A percentile compares a stretch with the other conserved stretches of the same genome.
These are phyloP conservation scores for Curvularia lunata DNA, from an alignment of 2,329 filamentous ascomycete genomes.

Conservation along the genomic window DNA sequence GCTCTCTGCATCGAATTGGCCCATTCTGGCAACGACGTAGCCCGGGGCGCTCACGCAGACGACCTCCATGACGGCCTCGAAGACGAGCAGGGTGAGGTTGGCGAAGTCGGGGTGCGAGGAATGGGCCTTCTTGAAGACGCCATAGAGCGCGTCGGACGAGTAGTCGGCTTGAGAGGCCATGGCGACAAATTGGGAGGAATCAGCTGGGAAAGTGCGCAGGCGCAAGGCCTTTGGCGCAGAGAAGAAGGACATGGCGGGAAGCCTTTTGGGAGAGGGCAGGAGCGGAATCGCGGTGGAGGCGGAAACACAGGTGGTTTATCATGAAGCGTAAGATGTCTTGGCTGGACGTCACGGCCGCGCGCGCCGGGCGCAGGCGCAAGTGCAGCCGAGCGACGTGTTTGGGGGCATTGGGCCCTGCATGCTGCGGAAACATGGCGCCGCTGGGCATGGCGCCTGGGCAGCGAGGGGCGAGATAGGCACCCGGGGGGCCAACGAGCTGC, in stretches of 20 bases:
- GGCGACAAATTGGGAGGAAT: conserved; percentile 36
- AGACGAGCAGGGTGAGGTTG: conserved; percentile 80
- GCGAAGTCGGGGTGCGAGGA: conserved; percentile 67
- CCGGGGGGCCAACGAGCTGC: background rate
- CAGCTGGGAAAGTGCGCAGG: conserved; percentile 36
- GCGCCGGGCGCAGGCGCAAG: conserved; percentile 10
- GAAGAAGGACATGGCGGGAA: conserved; percentile 42
- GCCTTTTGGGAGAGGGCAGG: conserved; percentile 13
- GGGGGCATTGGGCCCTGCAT: background rate
- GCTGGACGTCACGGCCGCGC: conserved; percentile 18
- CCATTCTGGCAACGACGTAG: conserved; percentile 86
- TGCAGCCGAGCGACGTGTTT: background rate
- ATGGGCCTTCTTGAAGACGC: conserved; percentile 47
- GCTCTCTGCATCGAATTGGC: conserved; percentile 93
- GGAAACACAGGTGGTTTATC: conserved; percentile 17
- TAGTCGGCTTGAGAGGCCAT: conserved; percentile 46
- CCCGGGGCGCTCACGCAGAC: conserved; percentile 94
- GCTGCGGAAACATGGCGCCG: conserved; percentile 1
- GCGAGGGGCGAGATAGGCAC: too few species aligned
- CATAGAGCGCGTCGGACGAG: conserved; percentile 35
- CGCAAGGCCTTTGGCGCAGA: conserved; percentile 45
- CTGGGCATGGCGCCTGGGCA: background rate
- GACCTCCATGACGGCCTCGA: conserved; percentile 93
- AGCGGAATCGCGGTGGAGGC: conserved; percentile 17
- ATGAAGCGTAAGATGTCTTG: conserved; percentile 33